Evolutionary conservation across 2,329 filamentous ascomycete genomes (phyloP), one percentile per base, ranked within the genome.

Genomic region (Annulohypoxylon truncatum): DNA sequence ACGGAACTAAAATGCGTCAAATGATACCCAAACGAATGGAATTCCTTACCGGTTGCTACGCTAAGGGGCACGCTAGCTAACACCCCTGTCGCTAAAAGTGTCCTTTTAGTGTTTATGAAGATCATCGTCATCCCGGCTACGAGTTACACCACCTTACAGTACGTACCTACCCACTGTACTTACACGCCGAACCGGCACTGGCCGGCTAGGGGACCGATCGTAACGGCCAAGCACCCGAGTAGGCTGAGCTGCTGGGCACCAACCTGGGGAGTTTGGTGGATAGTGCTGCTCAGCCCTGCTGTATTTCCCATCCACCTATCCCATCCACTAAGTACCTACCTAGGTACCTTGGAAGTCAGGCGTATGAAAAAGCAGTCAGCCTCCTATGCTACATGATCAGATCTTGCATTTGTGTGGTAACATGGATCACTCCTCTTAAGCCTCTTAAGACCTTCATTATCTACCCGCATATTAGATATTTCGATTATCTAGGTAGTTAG

Each of bases 1-100:
- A 18, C 22, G 46, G 28, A 15, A 50, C 26, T 38, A 50, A 57
- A 61, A 60, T 57, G 33, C 50, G 44, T 60, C 55, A 56, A 56
- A 59, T 63, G 64, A 63, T 53, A 63, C 44, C 59, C 44, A 59
- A 47, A 55, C 15, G 20, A 53, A 26, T 29, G 54, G 59, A 50
- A 58, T 62, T 31, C 28, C 48, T 15, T 63, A 44, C 15, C 22
- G 42, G 53, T 55, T 63, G 60, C 55, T 48, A 53, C 59, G 55
- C 55, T 55, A 62, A 24, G 46, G 33, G 26, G 28, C 26, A 53
- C 51, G 57, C 62, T 61, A 65, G 26, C 28, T 52, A 13, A 40
- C 40, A 40, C 57, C 48, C 55, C 28, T 50, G 44, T 58, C n/a
- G 38, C 24, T 42, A 51, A 20, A 44, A 31, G 33, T 51, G 18